Base-by-base conservation (phyloP, 768 basidiomycete species). In the Cantharellus cinnabarinus region DNA sequence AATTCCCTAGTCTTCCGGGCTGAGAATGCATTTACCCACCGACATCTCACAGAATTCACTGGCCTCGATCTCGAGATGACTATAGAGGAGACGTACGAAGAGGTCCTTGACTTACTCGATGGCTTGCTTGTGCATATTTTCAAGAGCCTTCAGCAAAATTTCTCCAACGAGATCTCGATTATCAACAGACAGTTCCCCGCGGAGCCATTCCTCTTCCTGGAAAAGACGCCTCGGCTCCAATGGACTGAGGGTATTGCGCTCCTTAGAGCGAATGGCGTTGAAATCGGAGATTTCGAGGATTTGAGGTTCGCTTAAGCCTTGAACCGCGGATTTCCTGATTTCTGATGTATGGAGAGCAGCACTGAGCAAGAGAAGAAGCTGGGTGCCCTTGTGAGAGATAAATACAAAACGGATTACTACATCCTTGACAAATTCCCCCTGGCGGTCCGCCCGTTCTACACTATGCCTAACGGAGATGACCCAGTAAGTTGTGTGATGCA, bases 391-490 rank as follows among this genome's bases (percentile, higher is more conserved):
- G 81, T 99, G 65, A 88, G 83, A 68, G 83, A 80, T 57, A 97
- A 95, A 71, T 94, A 95, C 69, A 81, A 90, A 66, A 97, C 89
- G 51, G 95, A 99, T 71, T 99, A 97, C 74, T 99, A 86, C 74
- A 98, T 98, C 70, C 83, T 99, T 65, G 95, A 99, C 77, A 99
- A 98, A 71, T 99, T 98, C 79, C 95, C 95, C 3, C 77, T 93
- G 70, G 85, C 78, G 42, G 80, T 98, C 61, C 85, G 95, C 58
- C 95, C 95, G 2, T 99, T 99, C 74, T 99, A 99, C 73, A 99
- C 95, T 59, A 98, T 99, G 95, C 88, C 93, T 59, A 95, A 99
- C 73, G 80, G 94, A 7, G 75, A 79, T 62, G 85, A 98, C 71
- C 82, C 87, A 4, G 89, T 90, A 65, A 64, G 67, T 62, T 5